A percentile compares a stretch with the other conserved stretches of the same genome.
Evolutionary conservation across 129 eudicot species (phyloP).

Genomic region (Helichrysum umbraculigerum): DNA sequence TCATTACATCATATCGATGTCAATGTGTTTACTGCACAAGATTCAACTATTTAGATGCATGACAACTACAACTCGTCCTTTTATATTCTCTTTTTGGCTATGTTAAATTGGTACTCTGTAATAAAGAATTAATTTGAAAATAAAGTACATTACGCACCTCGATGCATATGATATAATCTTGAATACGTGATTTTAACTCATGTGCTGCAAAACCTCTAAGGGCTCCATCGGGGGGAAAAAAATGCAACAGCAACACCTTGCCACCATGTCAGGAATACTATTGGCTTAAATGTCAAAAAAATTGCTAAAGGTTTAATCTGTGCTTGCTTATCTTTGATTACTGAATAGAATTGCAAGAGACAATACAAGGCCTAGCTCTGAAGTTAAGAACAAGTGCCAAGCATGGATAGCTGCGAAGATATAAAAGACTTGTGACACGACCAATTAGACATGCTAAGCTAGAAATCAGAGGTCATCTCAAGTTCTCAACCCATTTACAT

Average conservation of each 20-base stretch:
- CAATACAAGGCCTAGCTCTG: no score
- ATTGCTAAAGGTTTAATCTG: conserved; percentile 92
- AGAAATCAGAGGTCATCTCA: no score
- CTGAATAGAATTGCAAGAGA: conserved; percentile 77
- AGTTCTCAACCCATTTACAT: no score
- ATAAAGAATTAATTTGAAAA: background rate
- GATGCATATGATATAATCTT: conserved; percentile 88
- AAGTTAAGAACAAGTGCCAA: conserved; percentile 67
- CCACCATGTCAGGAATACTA: conserved; percentile 97
- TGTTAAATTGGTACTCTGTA: background rate
- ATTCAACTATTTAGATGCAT: background rate
- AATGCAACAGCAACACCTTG: conserved; percentile 92
- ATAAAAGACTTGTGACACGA: conserved; percentile 1
- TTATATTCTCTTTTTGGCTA: background rate
- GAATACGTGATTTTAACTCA: conserved; percentile 72
- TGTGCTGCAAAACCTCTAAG: conserved; percentile 77
- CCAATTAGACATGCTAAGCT: no score
- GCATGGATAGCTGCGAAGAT: conserved; percentile 78
- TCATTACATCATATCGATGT: no score
- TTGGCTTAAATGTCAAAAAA: conserved; percentile 90
- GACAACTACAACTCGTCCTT: background rate
- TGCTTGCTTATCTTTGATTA: conserved; percentile 70
- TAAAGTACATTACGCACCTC: conserved; percentile 42
- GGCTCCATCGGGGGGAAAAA: conserved; percentile 83
- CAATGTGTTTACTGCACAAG: background rate